A percentile compares a stretch with the other conserved stretches of the same genome.
Conservation (phyloP, 495 filamentous ascomycete species). For the Parathielavia hyrcaniae region DNA sequence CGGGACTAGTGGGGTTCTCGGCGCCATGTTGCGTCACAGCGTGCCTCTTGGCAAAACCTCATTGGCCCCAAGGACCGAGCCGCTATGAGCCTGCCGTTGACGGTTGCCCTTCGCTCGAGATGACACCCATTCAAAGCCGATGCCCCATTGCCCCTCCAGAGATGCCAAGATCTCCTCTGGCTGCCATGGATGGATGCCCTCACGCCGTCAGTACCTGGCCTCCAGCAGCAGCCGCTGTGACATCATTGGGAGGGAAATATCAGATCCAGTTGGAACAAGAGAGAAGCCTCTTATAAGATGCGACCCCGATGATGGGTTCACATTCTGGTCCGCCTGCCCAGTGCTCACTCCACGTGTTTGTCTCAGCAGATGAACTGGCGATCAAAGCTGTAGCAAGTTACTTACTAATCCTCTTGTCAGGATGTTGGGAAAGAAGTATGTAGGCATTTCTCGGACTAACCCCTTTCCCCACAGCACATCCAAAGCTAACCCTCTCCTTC, state of each 20-base stretch:
- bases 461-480: background rate
- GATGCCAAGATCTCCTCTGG: background rate
- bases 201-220: background rate
- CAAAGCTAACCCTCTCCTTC: background rate
- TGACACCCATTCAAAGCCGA: background rate
- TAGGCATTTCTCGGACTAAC: background rate
- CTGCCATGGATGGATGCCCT: background rate
- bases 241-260: background rate
- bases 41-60: background rate
- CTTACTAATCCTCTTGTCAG: background rate
- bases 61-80: background rate
- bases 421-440: slow-evolving; percentile 20
- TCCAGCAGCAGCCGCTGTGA: background rate
- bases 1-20: background rate
- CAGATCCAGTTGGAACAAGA: background rate
- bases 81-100: background rate
- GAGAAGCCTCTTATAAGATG: background rate
- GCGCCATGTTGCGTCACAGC: slow-evolving; percentile 12
- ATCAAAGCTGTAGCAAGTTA: background rate
- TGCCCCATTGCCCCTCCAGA: background rate
- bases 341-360: background rate
- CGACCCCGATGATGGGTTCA: background rate
- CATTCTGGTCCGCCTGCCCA: background rate
- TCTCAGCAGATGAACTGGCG: background rate
- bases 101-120: too few relatives aligned